Percentiles rank a stretch among this genome's conserved stretches.
Conservation (phyloP, 2,329 filamentous ascomycete species). For the Fusarium incarnatum region DNA sequence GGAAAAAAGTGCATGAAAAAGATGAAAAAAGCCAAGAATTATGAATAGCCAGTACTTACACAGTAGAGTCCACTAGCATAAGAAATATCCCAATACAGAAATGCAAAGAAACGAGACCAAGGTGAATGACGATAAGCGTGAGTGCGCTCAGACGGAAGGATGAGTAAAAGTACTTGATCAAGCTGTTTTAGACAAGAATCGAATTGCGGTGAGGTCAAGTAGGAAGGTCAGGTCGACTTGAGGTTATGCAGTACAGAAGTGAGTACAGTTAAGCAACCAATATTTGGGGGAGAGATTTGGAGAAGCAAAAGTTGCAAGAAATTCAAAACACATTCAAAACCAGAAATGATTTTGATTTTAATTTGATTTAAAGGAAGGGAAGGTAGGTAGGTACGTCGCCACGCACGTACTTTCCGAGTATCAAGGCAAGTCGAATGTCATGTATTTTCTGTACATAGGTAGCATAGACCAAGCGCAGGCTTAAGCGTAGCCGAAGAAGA, state of each 20-base stretch:
- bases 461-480: constrained; percentile 23
- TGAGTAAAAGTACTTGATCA: constrained; percentile 12
- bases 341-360: neutral
- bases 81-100: constrained; percentile 2
- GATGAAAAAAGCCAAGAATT: constrained; percentile 10
- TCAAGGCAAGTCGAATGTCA: constrained; percentile 6
- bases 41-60: neutral
- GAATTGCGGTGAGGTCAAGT: constrained; percentile 40
- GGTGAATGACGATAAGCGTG: constrained; percentile 7
- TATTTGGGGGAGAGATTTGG: neutral
- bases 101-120: constrained; percentile 1
- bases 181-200: constrained; percentile 26
- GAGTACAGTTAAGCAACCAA: neutral
- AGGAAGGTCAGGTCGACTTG: neutral
- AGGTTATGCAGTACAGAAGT: neutral
- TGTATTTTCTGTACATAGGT: neutral
- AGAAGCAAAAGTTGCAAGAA: constrained; percentile 14
- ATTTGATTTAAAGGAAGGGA: neutral
- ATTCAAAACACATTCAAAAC: neutral
- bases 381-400: constrained; percentile 17
- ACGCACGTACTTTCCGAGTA: constrained; percentile 18
- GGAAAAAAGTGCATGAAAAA: constrained; percentile 4
- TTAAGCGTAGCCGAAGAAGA: constrained; percentile 21
- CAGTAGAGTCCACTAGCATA: neutral
- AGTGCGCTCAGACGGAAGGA: constrained; percentile 17